These are phyloP conservation scores for Ogataea polymorpha DNA, from an alignment of 805 yeast species.

Conservation along the genomic window DNA sequence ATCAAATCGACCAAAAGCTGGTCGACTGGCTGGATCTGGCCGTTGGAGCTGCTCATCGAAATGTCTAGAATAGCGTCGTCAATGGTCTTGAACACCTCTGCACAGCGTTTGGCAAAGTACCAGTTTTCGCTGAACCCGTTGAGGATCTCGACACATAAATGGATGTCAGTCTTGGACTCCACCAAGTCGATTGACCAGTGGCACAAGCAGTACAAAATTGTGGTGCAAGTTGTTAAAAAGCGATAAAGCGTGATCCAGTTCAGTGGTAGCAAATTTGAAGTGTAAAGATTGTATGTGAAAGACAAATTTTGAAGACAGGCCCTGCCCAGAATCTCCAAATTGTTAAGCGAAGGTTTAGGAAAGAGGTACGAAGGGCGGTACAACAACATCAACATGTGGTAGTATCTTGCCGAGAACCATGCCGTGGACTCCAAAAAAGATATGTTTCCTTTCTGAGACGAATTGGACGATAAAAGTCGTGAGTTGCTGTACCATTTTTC, in stretches of 20 bases:
- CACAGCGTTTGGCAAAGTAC: conserved; percentile 44
- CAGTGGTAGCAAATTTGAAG: conserved; percentile 42
- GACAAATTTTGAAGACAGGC: conserved; percentile 44
- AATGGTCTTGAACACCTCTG: conserved; percentile 42
- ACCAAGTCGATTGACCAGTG: conserved; percentile 45
- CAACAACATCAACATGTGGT: conserved; percentile 43
- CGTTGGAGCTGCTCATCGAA: conserved; percentile 34
- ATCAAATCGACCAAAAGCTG: conserved; percentile 39
- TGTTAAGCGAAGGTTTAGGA: conserved; percentile 41
- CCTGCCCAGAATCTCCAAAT: conserved; percentile 41
- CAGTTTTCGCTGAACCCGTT: conserved; percentile 45
- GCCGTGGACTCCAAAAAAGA: conserved; percentile 32
- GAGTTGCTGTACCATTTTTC: conserved; percentile 36
- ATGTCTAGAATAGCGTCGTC: conserved; percentile 45
- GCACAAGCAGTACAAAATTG: conserved; percentile 44
- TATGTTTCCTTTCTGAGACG: conserved; percentile 14
- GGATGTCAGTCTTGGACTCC: conserved; percentile 45
- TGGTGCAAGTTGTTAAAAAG: conserved; percentile 45
- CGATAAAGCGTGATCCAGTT: conserved; percentile 50
- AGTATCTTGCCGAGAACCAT: conserved; percentile 42
- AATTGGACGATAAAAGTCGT: conserved; percentile 18
- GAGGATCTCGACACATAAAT: conserved; percentile 43
- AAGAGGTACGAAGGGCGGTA: conserved; percentile 49
- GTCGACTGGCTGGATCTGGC: conserved; percentile 38
- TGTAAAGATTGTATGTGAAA: conserved; percentile 44